phyloP scores from a whole-genome alignment of 2,329 filamentous ascomycete species.

The Fusarium piperis region DNA sequence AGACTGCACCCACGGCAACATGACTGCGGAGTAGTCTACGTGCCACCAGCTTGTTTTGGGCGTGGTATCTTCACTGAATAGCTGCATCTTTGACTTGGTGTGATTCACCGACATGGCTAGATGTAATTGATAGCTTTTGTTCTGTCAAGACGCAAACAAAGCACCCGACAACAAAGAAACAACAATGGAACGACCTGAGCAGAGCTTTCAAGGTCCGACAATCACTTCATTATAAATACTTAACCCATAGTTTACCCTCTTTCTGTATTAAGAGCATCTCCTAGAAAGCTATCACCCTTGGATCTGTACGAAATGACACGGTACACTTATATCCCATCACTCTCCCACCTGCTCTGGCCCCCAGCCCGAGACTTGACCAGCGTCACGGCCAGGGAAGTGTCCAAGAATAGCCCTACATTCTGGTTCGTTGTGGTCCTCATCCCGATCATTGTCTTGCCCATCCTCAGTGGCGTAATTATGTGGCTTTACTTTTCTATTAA shows the following conservation, averaged over 20 bases:
- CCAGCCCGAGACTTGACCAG: neutral
- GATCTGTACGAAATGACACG: neutral
- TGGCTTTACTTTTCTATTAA: neutral
- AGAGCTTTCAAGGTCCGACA: neutral
- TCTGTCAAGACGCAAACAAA: neutral
- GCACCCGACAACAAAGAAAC: neutral
- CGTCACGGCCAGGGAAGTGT: neutral
- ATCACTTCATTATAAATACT: neutral
- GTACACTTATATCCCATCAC: neutral
- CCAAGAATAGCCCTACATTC: neutral
- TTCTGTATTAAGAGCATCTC: neutral
- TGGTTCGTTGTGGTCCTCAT: neutral
- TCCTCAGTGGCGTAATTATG: neutral
- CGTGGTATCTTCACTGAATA: neutral
- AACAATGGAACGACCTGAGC: neutral
- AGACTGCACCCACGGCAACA: neutral
- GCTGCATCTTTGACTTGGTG: neutral
- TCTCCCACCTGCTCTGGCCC: conserved; percentile 8
- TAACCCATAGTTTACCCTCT: neutral
- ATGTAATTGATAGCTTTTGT: neutral
- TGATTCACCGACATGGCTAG: neutral
- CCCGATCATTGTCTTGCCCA: neutral
- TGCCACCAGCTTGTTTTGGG: neutral
- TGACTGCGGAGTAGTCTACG: neutral
- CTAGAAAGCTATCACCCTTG: neutral